Base-by-base conservation (phyloP, 1,139 yeast genomes). In the Saccharomyces hybrid region DNA sequence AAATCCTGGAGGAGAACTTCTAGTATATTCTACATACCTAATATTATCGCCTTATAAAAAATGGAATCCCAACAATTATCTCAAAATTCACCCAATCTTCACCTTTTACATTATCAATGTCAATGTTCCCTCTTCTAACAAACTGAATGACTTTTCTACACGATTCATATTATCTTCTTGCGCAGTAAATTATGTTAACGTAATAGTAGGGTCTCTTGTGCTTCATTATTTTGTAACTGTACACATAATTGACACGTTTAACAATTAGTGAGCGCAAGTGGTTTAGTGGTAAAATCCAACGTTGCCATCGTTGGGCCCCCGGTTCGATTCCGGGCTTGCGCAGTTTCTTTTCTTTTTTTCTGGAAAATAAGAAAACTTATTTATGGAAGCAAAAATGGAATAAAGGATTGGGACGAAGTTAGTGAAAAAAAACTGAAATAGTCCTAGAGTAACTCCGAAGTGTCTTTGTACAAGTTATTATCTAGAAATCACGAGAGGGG, bases 231-330 rank as follows among this genome's bases (percentile, higher is more conserved):
- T 20, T 20, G 23, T 20, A 20, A 20, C 23, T 20, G 23, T 20
- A 20, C 23, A 20, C 23, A 20, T 20, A 20, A 20, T 20, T 20
- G 23, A 20, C 23, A 20, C 20, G 1, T 13, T 4, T 13, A 28
- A 16, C 41, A 28, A 28, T 9, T 47, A 47, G 28, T 34, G 1
- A 14, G 51, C 51, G 51, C 51, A 49, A 49, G 51, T 49, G 51
- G 51, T 49, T 49, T 49, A 49, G 51, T 49, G 51, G 51, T 49
- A 49, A 49, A 49, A 49, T 49, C 51, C 51, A 49, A 49, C 51
- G 51, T 49, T 49, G 51, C 51, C 51, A 49, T 49, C 51, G 51
- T 49, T 49, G 51, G 51, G 51, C 51, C 51, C 51, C 51, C 51
- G 51, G 51, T 49, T 49, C 51, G 51, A 49, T 49, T 49, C 51